These are phyloP conservation scores for Mycena belliarum DNA, from an alignment of 768 basidiomycete genomes.

Conservation along the genomic window DNA sequence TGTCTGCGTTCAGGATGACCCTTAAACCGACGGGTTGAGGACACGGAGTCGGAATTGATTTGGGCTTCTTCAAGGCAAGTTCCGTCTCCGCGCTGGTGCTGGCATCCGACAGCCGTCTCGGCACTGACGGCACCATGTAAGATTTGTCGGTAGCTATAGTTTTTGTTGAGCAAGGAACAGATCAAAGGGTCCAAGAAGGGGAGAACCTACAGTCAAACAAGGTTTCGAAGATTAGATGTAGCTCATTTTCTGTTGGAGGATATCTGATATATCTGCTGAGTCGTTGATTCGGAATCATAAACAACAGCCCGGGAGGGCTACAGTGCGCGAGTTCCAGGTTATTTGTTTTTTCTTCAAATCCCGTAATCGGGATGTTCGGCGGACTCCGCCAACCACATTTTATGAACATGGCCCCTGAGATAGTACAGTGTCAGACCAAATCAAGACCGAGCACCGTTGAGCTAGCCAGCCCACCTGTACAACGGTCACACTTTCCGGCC, in stretches of 20 bases:
- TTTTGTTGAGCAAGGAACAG: not conserved
- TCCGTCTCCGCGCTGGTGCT: not conserved
- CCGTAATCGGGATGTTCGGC: not conserved
- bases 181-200: not conserved
- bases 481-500: not conserved
- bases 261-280: not conserved
- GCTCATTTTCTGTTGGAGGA: not conserved
- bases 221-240: not conserved
- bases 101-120: too few relatives aligned
- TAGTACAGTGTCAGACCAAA: not conserved
- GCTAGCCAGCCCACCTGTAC: not conserved
- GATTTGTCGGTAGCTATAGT: too few relatives aligned
- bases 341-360: too few relatives aligned
- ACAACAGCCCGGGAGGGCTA: not conserved
- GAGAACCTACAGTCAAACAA: not conserved
- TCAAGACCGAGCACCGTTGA: not conserved
- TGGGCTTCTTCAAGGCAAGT: not conserved
- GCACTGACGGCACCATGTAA: too few relatives aligned
- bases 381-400: not conserved
- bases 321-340: too few relatives aligned
- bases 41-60: too few relatives aligned
- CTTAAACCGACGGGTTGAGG: not conserved
- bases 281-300: not conserved
- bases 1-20: not conserved
- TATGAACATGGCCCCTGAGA: not conserved